Percentiles rank a stretch among this genome's conserved stretches.
Conservation (phyloP, 768 basidiomycete genomes). For the Mrakia gelida region DNA sequence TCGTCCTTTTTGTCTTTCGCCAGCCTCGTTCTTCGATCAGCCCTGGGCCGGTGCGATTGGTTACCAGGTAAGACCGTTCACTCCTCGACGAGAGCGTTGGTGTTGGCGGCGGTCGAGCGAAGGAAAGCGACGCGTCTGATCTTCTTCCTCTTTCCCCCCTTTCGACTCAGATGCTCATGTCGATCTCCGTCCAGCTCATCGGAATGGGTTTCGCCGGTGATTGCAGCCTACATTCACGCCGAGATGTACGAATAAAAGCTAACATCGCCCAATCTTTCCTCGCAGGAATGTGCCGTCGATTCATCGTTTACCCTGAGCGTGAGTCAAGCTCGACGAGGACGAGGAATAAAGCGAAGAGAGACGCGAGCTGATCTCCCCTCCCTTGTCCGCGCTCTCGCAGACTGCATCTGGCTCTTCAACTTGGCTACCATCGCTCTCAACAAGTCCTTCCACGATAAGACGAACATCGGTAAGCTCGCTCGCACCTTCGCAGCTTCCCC, state of each 20-base stretch:
- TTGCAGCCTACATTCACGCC: too few species aligned
- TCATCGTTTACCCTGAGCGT: constrained; percentile 36
- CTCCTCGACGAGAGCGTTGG: too few species aligned
- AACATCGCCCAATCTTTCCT: too few species aligned
- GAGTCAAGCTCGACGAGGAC: background rate
- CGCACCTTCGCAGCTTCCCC: too few species aligned
- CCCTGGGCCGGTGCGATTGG: constrained; percentile 40
- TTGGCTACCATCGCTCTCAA: constrained; percentile 41
- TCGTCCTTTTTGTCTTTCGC: background rate
- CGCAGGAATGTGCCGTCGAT: constrained; percentile 33
- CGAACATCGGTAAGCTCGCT: too few species aligned
- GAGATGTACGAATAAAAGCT: too few species aligned
- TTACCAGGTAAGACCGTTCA: constrained; percentile 28
- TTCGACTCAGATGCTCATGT: constrained; percentile 33
- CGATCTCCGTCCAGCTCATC: constrained; percentile 8
- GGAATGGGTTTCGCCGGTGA: constrained; percentile 37
- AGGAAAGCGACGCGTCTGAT: too few species aligned
- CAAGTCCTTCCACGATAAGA: constrained; percentile 37
- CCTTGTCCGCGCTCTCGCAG: too few species aligned
- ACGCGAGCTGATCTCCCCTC: constrained; percentile 33
- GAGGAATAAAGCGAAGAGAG: background rate
- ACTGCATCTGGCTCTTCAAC: constrained; percentile 41
- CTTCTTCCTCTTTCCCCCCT: too few species aligned
- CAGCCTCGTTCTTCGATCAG: constrained; percentile 38
- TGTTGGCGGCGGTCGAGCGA: too few species aligned